These are phyloP conservation scores for Pythium monospermum DNA, from an alignment of 352 stramenopile species.

Conservation along the genomic window DNA sequence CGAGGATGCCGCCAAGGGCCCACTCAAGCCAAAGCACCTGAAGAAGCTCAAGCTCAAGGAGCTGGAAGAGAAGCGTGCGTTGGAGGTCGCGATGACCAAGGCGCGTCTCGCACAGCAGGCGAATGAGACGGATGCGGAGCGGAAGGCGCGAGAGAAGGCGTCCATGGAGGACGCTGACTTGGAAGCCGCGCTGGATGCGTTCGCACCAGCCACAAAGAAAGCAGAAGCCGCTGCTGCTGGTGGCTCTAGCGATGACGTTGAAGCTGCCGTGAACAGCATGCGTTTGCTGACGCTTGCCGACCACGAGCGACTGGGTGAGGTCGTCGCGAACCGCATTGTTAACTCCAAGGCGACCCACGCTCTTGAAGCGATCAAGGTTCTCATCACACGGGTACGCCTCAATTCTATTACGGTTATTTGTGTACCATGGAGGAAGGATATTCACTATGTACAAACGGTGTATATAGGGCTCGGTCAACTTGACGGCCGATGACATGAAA, in stretches of 20 bases:
- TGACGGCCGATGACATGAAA: conserved; percentile 84
- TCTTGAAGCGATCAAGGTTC: conserved; percentile 75
- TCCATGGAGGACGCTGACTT: conserved; percentile 68
- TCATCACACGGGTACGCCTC: conserved; percentile 42
- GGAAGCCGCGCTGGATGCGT: conserved; percentile 70
- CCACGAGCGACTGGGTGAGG: conserved; percentile 65
- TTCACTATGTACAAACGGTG: background rate
- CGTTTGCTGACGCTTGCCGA: conserved; percentile 66
- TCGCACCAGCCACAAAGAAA: conserved; percentile 42
- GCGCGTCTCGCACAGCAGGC: conserved; percentile 64
- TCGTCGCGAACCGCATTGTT: conserved; percentile 48
- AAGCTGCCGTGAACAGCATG: conserved; percentile 49
- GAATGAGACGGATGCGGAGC: conserved; percentile 55
- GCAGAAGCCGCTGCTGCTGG: conserved; percentile 24
- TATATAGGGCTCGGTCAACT: conserved; percentile 53
- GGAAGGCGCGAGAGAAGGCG: conserved; percentile 49
- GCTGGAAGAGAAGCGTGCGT: conserved; percentile 75
- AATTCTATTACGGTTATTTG: background rate
- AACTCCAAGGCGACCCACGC: conserved; percentile 73
- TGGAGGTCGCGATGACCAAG: conserved; percentile 74
- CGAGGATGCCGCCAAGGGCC: conserved; percentile 36
- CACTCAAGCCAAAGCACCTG: conserved; percentile 79
- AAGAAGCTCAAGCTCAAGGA: conserved; percentile 87
- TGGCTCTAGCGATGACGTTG: conserved; percentile 38
- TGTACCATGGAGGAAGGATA: background rate